Evolutionary conservation across 495 filamentous ascomycete genomes (phyloP).

Genomic region (Penicillium subrubescens): DNA sequence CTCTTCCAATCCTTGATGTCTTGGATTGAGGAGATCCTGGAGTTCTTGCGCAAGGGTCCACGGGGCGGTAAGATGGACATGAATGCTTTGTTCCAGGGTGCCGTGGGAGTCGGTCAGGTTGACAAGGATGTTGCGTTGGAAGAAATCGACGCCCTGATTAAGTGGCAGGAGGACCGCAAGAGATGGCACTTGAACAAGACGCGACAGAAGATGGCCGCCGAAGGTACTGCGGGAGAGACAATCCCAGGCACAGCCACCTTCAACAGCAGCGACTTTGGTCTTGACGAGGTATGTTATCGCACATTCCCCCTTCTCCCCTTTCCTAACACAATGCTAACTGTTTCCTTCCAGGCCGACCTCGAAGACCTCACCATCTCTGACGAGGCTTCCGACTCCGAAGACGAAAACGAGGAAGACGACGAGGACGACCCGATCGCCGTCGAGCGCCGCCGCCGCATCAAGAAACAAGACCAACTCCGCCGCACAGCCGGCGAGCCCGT

Average conservation of each 20-base stretch:
- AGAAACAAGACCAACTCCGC: constrained; percentile 75
- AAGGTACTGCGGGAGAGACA: constrained; percentile 53
- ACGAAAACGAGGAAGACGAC: constrained; percentile 73
- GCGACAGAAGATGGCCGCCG: constrained; percentile 95
- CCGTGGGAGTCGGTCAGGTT: constrained; percentile 64
- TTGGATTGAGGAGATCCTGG: constrained; percentile 96
- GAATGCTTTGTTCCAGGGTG: constrained; percentile 86
- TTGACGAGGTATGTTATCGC: constrained; percentile 65
- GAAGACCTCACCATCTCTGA: constrained; percentile 80
- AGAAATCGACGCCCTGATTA: constrained; percentile 82
- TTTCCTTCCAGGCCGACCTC: constrained; percentile 58
- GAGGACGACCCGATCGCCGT: constrained; percentile 80
- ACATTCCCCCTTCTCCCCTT: background rate
- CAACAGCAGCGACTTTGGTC: constrained; percentile 79
- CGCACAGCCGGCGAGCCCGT: constrained; percentile 84
- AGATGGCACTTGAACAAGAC: constrained; percentile 98
- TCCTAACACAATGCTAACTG: constrained; percentile 13
- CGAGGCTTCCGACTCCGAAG: constrained; percentile 66
- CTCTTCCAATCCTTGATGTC: constrained; percentile 94
- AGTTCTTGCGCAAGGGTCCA: constrained; percentile 87
- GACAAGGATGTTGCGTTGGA: constrained; percentile 69
- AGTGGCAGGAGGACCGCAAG: constrained; percentile 93
- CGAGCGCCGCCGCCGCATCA: constrained; percentile 74
- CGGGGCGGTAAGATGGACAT: constrained; percentile 80
- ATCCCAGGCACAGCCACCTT: constrained; percentile 60